Conservation (phyloP, 1,284 basidiomycete species). For the Puccinia brachypodii region DNA sequence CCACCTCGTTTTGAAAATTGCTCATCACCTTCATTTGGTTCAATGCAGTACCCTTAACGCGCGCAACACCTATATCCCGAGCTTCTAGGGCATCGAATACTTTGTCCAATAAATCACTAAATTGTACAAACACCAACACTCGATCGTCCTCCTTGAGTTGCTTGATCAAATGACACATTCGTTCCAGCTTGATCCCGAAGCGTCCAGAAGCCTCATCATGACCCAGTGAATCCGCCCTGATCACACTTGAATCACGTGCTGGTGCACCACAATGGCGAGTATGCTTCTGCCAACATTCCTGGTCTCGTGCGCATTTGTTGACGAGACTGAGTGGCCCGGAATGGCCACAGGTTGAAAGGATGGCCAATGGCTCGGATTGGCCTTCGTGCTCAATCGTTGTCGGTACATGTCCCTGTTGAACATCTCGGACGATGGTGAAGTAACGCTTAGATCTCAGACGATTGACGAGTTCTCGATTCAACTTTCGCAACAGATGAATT, state of each 20-base stretch:
- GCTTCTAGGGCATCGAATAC: constrained; percentile 75
- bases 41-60: constrained; percentile 76
- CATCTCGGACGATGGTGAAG: constrained; percentile 82
- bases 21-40: constrained; percentile 61
- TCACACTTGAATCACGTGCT: constrained; percentile 73
- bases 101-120: constrained; percentile 86
- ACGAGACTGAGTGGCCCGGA: constrained; percentile 77
- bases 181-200: constrained; percentile 84
- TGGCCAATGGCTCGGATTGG: constrained; percentile 71
- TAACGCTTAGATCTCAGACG: constrained; percentile 83
- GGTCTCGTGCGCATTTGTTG: constrained; percentile 68
- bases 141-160: constrained; percentile 73
- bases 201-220: constrained; percentile 77
- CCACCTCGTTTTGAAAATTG: constrained; percentile 44
- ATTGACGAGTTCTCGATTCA: constrained; percentile 82
- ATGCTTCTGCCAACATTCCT: constrained; percentile 70
- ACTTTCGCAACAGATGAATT: constrained; percentile 75
- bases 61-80: constrained; percentile 72
- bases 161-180: constrained; percentile 77
- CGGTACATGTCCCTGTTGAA: constrained; percentile 64
- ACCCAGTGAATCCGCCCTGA: constrained; percentile 76
- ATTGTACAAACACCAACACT: constrained; percentile 88
- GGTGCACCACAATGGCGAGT: constrained; percentile 70
- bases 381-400: constrained; percentile 58
- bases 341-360: constrained; percentile 87